A percentile compares a stretch with the other conserved stretches of the same genome.
These are phyloP conservation scores for Funneliformis geosporum DNA, from an alignment of 192 early-diverging fungal species.

Conservation along the genomic window DNA sequence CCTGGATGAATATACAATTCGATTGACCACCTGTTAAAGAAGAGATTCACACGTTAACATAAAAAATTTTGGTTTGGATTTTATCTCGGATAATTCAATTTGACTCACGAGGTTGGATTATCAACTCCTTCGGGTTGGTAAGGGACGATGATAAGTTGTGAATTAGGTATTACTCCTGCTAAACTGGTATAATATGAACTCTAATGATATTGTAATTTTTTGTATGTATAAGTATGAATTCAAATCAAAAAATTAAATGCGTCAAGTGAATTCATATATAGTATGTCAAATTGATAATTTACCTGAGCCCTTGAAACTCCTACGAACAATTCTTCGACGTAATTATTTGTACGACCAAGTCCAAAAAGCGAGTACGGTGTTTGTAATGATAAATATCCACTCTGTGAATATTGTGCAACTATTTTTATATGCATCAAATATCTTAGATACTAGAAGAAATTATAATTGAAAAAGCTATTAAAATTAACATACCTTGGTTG, in stretches of 20 bases:
- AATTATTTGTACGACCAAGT: constrained; percentile 93
- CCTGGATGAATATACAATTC: constrained; percentile 90
- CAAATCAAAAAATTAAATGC: neutral
- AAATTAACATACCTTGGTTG: constrained; percentile 55
- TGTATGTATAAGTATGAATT: neutral
- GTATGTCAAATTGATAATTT: constrained; percentile 20
- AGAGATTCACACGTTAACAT: neutral
- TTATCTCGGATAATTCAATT: neutral
- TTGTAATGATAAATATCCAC: constrained; percentile 71
- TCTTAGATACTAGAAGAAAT: neutral
- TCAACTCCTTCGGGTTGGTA: constrained; percentile 56
- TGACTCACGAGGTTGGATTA: constrained; percentile 47
- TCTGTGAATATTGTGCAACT: constrained; percentile 80
- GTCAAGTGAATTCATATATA: neutral
- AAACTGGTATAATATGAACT: constrained; percentile 62
- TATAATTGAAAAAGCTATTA: neutral
- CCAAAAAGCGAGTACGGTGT: constrained; percentile 86
- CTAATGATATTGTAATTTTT: constrained; percentile 23
- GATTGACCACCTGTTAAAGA: constrained; percentile 69
- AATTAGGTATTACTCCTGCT: constrained; percentile 91
- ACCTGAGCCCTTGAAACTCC: constrained; percentile 70
- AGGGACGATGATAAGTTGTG: constrained; percentile 85
- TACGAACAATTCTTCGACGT: constrained; percentile 91
- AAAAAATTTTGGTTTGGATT: neutral
- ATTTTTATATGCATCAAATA: constrained; percentile 21